phyloP scores from a whole-genome alignment of 2,329 filamentous ascomycete species.

The Fusarium pseudocircinatum region DNA sequence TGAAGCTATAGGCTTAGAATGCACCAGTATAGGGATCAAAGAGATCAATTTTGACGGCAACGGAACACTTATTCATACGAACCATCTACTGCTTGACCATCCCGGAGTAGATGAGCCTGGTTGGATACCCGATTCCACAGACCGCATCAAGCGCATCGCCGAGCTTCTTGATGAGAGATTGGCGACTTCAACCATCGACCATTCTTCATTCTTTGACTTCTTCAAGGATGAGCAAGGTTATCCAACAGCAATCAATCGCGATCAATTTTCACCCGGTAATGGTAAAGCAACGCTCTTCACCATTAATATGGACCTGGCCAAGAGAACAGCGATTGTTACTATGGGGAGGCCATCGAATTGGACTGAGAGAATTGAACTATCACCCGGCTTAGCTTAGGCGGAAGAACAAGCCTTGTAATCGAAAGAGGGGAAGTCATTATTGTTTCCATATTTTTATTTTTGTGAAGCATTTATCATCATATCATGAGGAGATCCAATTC shows the following conservation, averaged over 20 bases:
- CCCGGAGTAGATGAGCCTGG: conserved; percentile 21
- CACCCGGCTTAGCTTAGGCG: background rate
- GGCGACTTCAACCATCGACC: background rate
- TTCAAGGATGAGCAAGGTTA: conserved; percentile 36
- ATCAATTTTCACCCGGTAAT: background rate
- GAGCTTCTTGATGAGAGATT: conserved; percentile 1
- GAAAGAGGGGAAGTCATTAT: too few species aligned
- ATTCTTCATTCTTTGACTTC: conserved; percentile 18
- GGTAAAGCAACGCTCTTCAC: conserved; percentile 32
- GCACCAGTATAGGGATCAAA: conserved; percentile 32
- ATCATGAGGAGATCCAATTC: fast-evolving
- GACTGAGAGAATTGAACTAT: conserved; percentile 9
- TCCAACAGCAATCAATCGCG: conserved; percentile 31
- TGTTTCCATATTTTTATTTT: background rate
- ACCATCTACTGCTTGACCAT: conserved; percentile 33
- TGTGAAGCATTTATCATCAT: background rate
- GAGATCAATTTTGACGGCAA: conserved; percentile 7
- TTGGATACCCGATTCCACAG: conserved; percentile 27
- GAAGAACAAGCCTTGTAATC: too few species aligned
- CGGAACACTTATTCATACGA: conserved; percentile 28
- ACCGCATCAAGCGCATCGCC: conserved; percentile 7
- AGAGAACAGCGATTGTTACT: conserved; percentile 1
- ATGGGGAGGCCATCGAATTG: conserved; percentile 26
- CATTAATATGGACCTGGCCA: conserved; percentile 30
- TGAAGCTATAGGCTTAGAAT: conserved; percentile 35